Conservation (phyloP, 176 grass and related monocot species). For the Oryza brachyantha region DNA sequence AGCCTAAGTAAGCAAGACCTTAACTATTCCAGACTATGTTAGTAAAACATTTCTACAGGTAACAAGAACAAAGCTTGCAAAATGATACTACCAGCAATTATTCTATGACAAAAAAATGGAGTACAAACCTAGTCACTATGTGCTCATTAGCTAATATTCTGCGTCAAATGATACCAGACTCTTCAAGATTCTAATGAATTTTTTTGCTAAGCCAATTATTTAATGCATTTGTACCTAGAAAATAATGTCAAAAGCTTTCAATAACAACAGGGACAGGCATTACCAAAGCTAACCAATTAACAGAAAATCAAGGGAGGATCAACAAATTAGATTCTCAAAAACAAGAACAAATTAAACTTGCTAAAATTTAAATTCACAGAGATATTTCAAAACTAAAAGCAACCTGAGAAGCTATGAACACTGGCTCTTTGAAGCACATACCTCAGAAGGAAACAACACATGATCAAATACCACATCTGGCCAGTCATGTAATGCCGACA, state of each 20-base stretch:
- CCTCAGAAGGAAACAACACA: constrained; percentile 41
- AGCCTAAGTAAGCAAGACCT: neutral
- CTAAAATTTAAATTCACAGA: neutral
- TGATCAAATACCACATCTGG: constrained; percentile 29
- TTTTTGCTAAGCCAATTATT: neutral
- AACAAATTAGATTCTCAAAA: no score
- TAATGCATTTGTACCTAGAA: neutral
- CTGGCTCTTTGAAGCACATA: constrained; percentile 8
- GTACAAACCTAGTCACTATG: neutral
- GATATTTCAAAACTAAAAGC: neutral
- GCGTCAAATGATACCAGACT: neutral
- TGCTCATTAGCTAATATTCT: neutral
- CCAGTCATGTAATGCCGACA: constrained; percentile 42
- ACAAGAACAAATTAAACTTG: neutral
- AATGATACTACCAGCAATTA: neutral
- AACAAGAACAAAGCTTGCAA: constrained; percentile 12
- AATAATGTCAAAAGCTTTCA: neutral
- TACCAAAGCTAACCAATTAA: neutral
- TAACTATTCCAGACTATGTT: neutral
- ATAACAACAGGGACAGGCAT: neutral
- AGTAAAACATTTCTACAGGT: neutral
- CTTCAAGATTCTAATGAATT: neutral
- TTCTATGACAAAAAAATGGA: neutral
- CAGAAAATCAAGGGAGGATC: neutral
- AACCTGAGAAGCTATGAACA: neutral